Conservation (phyloP, 2,329 filamentous ascomycete species). For the Leptographium lundbergii region DNA sequence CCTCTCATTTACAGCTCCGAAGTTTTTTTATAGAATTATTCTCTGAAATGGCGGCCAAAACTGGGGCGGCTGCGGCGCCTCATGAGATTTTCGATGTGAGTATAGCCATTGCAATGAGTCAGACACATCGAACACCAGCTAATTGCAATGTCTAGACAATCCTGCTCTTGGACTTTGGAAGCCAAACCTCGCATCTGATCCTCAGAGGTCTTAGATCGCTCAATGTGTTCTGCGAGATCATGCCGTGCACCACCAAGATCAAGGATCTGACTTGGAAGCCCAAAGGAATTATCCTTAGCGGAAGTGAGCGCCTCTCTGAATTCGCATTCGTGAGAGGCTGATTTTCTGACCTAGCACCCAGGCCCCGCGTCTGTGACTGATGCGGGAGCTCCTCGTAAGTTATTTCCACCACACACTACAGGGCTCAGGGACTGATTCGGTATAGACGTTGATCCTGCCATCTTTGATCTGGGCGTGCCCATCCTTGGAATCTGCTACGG, state of each 20-base stretch:
- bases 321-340: conserved; percentile 2
- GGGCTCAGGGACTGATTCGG: neutral
- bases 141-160: conserved; percentile 42
- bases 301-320: conserved; percentile 27
- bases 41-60: neutral
- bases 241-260: conserved; percentile 29
- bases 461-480: conserved; percentile 47
- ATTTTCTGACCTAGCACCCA: conserved; percentile 7
- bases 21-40: neutral
- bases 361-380: conserved; percentile 67
- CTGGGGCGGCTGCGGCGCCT: neutral
- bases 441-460: conserved; percentile 59
- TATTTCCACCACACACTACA: neutral
- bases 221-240: conserved; percentile 66
- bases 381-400: conserved; percentile 45
- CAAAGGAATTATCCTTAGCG: conserved; percentile 69
- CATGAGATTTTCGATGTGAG: neutral
- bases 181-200: conserved; percentile 64
- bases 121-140: neutral
- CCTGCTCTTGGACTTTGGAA: conserved; percentile 58
- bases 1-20: neutral
- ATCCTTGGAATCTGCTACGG: conserved; percentile 20
- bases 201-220: conserved; percentile 63
- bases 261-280: conserved; percentile 38
- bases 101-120: neutral